Evolutionary conservation across 2,329 filamentous ascomycete species (phyloP).

Genomic region (Neoascochyta sp.): DNA sequence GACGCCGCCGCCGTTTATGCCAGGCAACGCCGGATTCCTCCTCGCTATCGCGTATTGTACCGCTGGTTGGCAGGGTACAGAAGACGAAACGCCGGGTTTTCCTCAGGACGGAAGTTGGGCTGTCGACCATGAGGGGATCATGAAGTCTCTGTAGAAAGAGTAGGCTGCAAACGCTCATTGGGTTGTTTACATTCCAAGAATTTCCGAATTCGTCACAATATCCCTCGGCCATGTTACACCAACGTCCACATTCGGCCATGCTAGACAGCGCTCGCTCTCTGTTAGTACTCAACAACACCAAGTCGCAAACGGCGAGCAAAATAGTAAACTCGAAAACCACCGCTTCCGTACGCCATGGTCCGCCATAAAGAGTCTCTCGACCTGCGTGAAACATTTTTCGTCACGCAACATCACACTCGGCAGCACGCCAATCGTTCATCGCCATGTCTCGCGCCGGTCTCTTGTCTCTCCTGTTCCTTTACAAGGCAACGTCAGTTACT

Average conservation of each 20-base stretch:
- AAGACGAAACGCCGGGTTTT: constrained; percentile 29
- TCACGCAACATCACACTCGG: too few relatives aligned
- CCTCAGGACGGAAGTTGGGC: constrained; percentile 18
- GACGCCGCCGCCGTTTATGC: constrained; percentile 58
- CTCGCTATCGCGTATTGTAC: constrained; percentile 53
- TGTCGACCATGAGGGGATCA: constrained; percentile 21
- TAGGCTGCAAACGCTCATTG: constrained; percentile 5
- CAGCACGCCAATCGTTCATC: too few relatives aligned
- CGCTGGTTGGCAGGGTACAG: constrained; percentile 50
- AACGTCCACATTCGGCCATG: background rate
- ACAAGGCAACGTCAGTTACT: constrained; percentile 6
- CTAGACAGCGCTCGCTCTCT: too few relatives aligned
- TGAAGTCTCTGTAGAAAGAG: constrained; percentile 12
- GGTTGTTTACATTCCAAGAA: constrained; percentile 7
- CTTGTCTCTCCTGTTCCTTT: too few relatives aligned
- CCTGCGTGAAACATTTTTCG: too few relatives aligned
- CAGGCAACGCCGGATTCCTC: constrained; percentile 49
- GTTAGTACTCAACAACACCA: too few relatives aligned
- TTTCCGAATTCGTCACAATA: constrained; percentile 3
- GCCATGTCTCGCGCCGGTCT: too few relatives aligned
- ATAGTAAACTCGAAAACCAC: too few relatives aligned
- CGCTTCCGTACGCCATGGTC: too few relatives aligned
- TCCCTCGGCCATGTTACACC: constrained; percentile 4
- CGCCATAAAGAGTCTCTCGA: too few relatives aligned
- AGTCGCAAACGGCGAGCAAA: too few relatives aligned